Evolutionary conservation across 75 land plant species (phyloP), one percentile per base, ranked within the genome.

Genomic region (Selaginella tamariscina): DNA sequence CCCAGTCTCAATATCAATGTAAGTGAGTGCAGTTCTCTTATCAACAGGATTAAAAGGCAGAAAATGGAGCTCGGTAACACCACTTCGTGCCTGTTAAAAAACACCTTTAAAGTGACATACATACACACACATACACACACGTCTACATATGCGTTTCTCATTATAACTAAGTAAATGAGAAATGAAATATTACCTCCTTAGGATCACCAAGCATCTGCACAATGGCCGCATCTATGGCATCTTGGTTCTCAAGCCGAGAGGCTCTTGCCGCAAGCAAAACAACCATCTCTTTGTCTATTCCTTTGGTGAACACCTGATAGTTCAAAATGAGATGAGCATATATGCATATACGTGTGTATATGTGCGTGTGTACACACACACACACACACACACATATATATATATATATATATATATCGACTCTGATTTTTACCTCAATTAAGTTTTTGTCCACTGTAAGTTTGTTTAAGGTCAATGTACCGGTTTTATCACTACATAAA

Each of bases 21-120:
- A 89, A 28, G 91, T 87, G 22, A 89, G 80, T 0, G 94, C 94
- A 13, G 94, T 89, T 15, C 94, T 80, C 77, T 89, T 89, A 27
- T 89, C 94, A 0, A 82, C 87, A 1, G 94, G 94, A 67, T 89
- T 89, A 78, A 89, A 87, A 23, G 92, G 90, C 1, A 88, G 66
- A 75, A 88, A 88, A 55, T 88, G 92, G n/a, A 86, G 64, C 63
- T 88, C 93, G 27, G 30, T 67, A 54, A 88, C 77, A 18, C 82
- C 82, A 24, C 87, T 87, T 27, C 93, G 79, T 27, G 93, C 91
- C 90, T 87, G 72, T 21, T 1, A 64, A 29, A 73, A 66, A n/a
- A n/a, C n/a, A n/a, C 11, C 54, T n/a, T n/a, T n/a, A n/a, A n/a
- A 49, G n/a, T n/a, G n/a, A n/a, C n/a, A n/a, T n/a, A n/a, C n/a